phyloP scores from a whole-genome alignment of 225 moss, liverwort and hornwort species.

The Ulota crispa region DNA sequence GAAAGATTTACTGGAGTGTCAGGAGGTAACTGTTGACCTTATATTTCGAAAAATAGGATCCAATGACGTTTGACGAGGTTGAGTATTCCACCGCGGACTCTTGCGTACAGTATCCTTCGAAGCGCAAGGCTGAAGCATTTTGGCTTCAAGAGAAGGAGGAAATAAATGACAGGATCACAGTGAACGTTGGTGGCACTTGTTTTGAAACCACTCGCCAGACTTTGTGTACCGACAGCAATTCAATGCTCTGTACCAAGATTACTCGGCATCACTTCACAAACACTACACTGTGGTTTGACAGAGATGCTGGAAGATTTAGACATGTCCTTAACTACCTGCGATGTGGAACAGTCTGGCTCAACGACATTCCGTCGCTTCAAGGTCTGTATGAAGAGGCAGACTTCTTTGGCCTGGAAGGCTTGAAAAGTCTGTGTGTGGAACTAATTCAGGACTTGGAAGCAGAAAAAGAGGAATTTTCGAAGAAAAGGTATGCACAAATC shows the following conservation, averaged over 20 bases:
- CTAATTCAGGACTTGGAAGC: slow-evolving; percentile 38
- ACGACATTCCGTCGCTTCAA: slow-evolving; percentile 40
- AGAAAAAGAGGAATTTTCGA: slow-evolving; percentile 24
- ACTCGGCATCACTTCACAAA: slow-evolving; percentile 43
- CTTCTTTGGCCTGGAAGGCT: slow-evolving; percentile 49
- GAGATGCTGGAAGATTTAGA: slow-evolving; percentile 50
- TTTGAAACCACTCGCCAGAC: slow-evolving; percentile 58
- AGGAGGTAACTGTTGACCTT: background rate
- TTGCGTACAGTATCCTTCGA: slow-evolving; percentile 31
- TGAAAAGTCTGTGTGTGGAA: slow-evolving; percentile 48
- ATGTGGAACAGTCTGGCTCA: slow-evolving; percentile 49
- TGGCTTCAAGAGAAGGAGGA: slow-evolving; percentile 34
- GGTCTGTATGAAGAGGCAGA: slow-evolving; percentile 62
- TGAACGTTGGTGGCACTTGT: slow-evolving; percentile 54
- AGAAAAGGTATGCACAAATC: slow-evolving; percentile 23
- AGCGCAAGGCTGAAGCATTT: slow-evolving; percentile 31
- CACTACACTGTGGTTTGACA: slow-evolving; percentile 48
- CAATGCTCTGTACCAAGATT: slow-evolving; percentile 52
- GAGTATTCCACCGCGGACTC: slow-evolving; percentile 20
- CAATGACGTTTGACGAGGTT: slow-evolving; percentile 28
- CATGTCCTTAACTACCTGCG: slow-evolving; percentile 64
- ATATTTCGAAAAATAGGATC: slow-evolving; percentile 8
- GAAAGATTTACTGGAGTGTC: background rate
- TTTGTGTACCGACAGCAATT: slow-evolving; percentile 36
- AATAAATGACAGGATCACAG: slow-evolving; percentile 26